Base-by-base conservation (phyloP, 176 grass and related monocot species). In the Aegilops bicornis region DNA sequence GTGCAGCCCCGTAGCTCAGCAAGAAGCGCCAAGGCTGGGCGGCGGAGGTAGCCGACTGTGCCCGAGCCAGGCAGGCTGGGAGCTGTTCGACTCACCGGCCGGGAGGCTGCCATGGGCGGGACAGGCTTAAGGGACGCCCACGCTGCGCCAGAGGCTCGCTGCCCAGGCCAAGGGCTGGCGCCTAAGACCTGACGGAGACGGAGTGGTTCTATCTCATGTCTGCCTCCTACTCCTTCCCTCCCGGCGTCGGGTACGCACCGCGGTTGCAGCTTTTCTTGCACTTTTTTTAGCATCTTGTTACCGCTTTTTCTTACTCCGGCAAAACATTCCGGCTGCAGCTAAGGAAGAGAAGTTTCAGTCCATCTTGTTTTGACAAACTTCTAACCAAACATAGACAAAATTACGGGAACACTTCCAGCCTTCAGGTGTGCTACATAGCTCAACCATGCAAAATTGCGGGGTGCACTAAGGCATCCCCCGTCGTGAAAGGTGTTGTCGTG, bases 181-280 rank as follows among this genome's bases (percentile, higher is more conserved):
- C 96, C 96, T 93, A 98, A 89, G 96, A 98, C 71, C 85, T 98
- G 30, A 91, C 93, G 27, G 96, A 96, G 82, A 91, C 93, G 19
- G 96, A 98, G 72, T 98, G 96, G 96, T 98, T 96, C 87, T 98
- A 91, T 84, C 96, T 98, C 84, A 94, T 98, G 93, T 98, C 78
- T 27, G 84, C 94, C 32, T 95, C 93, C 79, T 98, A 95, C 86
- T 92, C 88, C 71, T 98, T 94, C 79, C 88, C 96, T 78, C 87
- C 90, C 7, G 87, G 70, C 39, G 24, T 87, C 67, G 96, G 96
- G 93, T 98, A 95, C 42, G 42, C 50, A 72, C 5, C 36, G 8
- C 54, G 4, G 20, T 56, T 77, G 47, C 27, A 77, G 43, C 24
- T 11, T 29, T 31, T 19, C 8, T 29, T 25, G 1, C 52, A 8